phyloP scores from a whole-genome alignment of 148 eudicot genomes.

The Dysphania ambrosioides region DNA sequence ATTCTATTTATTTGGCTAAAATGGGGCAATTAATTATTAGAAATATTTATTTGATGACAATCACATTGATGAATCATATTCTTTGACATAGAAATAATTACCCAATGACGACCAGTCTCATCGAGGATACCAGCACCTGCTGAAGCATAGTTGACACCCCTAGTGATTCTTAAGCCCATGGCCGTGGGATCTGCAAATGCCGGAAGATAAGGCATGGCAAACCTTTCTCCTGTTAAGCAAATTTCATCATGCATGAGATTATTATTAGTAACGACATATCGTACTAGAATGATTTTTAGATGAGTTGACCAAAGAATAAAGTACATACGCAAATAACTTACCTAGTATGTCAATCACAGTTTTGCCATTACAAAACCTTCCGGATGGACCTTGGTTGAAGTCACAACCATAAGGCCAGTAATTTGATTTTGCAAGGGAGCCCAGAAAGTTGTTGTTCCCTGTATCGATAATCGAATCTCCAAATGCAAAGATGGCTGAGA shows the following conservation, averaged over 20 bases:
- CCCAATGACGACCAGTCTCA: conserved; percentile 77
- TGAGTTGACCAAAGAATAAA: not conserved
- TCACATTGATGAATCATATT: too few relatives aligned
- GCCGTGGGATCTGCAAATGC: conserved; percentile 64
- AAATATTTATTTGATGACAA: too few relatives aligned
- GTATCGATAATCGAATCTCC: conserved; percentile 77
- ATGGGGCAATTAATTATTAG: too few relatives aligned
- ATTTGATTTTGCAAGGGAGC: conserved; percentile 64
- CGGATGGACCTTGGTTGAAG: conserved; percentile 49
- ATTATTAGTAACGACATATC: too few relatives aligned
- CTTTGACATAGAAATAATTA: too few relatives aligned
- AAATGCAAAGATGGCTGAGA: conserved; percentile 56
- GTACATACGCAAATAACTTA: conserved; percentile 15
- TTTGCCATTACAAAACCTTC: conserved; percentile 69
- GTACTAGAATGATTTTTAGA: too few relatives aligned
- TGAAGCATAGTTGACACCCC: conserved; percentile 85
- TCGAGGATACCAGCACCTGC: conserved; percentile 88
- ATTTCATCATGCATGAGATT: not conserved
- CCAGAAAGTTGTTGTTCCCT: conserved; percentile 75
- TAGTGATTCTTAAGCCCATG: conserved; percentile 40
- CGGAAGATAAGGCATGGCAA: conserved; percentile 63
- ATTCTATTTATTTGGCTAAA: too few relatives aligned
- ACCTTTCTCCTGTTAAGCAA: conserved; percentile 45
- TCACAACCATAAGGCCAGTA: conserved; percentile 81
- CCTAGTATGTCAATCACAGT: conserved; percentile 64